Conservation (phyloP, 306 rosid species). For the Lupinus albus region DNA sequence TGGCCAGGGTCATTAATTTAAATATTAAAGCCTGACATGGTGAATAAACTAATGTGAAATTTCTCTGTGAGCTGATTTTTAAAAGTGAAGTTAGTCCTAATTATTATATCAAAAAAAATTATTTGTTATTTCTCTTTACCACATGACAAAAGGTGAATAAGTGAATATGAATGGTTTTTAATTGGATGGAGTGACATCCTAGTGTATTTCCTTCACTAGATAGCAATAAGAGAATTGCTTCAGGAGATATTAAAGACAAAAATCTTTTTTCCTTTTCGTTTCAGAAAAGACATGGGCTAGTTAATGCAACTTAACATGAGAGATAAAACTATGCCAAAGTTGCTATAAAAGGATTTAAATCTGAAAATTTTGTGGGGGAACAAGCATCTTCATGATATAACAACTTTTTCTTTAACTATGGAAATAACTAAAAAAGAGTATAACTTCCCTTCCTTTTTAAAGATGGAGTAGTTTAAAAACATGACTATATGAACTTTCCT, state of each 20-base stretch:
- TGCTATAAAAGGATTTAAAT: slow-evolving; percentile 34
- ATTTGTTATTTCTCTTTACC: no score
- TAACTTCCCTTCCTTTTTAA: not conserved
- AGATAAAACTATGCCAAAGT: slow-evolving; percentile 32
- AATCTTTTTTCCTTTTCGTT: slow-evolving; percentile 13
- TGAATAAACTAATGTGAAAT: no score
- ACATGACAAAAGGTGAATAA: no score
- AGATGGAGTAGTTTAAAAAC: slow-evolving; percentile 12
- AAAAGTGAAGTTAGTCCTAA: no score
- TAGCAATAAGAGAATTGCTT: not conserved
- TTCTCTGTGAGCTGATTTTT: no score
- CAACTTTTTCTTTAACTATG: slow-evolving; percentile 24
- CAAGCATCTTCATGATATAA: slow-evolving; percentile 20
- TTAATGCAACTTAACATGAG: slow-evolving; percentile 26
- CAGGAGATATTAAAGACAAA: slow-evolving; percentile 25
- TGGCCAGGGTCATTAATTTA: no score
- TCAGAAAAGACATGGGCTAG: slow-evolving; percentile 21
- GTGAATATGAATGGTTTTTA: no score
- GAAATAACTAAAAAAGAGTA: slow-evolving; percentile 3
- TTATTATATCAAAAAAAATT: no score
- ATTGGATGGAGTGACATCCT: no score
- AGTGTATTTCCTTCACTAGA: not conserved
- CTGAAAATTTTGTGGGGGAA: not conserved
- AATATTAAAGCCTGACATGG: no score
- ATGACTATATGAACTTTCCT: not conserved